phyloP scores from a whole-genome alignment of 768 basidiomycete species.

The Russula griseocarnosa region DNA sequence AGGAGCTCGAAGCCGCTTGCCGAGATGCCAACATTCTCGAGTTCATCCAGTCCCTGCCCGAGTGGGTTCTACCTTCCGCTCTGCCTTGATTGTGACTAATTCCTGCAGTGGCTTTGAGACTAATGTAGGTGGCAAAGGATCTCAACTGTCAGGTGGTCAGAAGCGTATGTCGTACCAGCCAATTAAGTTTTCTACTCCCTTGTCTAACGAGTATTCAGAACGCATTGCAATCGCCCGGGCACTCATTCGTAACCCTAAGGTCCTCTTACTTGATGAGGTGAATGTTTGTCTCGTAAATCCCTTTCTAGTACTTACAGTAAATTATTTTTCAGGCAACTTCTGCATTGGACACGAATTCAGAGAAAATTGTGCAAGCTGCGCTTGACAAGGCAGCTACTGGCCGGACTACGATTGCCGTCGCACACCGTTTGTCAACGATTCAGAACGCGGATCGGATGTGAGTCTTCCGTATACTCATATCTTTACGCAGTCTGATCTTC shows the following conservation, averaged over 20 bases:
- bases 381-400: slow-evolving; percentile 90
- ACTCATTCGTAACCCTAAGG: slow-evolving; percentile 34
- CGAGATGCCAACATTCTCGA: slow-evolving; percentile 83
- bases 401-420: slow-evolving; percentile 91
- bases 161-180: slow-evolving; percentile 51
- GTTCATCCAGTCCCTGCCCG: slow-evolving; percentile 76
- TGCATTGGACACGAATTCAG: slow-evolving; percentile 50
- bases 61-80: slow-evolving; percentile 43
- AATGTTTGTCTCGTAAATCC: not conserved
- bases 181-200: not conserved
- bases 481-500: not conserved
- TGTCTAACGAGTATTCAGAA: slow-evolving; percentile 32
- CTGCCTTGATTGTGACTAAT: slow-evolving; percentile 13
- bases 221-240: slow-evolving; percentile 40
- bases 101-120: slow-evolving; percentile 78
- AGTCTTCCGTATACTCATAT: slow-evolving; percentile 9
- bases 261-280: slow-evolving; percentile 32
- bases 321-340: slow-evolving; percentile 39
- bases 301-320: not conserved
- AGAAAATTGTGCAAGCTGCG: slow-evolving; percentile 90
- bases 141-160: slow-evolving; percentile 85
- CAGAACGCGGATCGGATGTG: slow-evolving; percentile 38
- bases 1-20: slow-evolving; percentile 84
- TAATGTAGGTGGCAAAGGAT: slow-evolving; percentile 86
- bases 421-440: slow-evolving; percentile 79